A percentile compares a stretch with the other conserved stretches of the same genome.
Evolutionary conservation across 352 stramenopile species (phyloP).

Genomic region (Phytophthora fragariaefolia): DNA sequence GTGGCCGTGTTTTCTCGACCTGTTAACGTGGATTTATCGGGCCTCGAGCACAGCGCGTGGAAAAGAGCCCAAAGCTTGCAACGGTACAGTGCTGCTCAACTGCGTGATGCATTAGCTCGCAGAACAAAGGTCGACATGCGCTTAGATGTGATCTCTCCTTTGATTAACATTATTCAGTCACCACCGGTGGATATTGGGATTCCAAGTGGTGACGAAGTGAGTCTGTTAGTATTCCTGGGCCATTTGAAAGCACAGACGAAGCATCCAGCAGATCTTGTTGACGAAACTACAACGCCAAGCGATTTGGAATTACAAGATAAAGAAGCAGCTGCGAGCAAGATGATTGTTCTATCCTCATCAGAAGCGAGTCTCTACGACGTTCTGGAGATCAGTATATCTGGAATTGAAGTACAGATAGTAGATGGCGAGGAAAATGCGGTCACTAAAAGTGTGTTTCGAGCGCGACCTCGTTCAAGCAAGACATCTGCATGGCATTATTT

Average conservation of each 20-base stretch:
- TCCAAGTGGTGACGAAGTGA: slow-evolving; percentile 43
- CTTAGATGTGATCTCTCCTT: slow-evolving; percentile 81
- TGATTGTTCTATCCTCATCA: slow-evolving; percentile 22
- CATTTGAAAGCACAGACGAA: slow-evolving; percentile 76
- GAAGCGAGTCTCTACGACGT: slow-evolving; percentile 78
- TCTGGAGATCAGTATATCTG: slow-evolving; percentile 78
- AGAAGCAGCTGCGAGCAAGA: slow-evolving; percentile 16
- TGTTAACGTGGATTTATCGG: slow-evolving; percentile 77
- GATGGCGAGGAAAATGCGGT: slow-evolving; percentile 27
- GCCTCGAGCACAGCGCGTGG: slow-evolving; percentile 76
- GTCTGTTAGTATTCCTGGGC: slow-evolving; percentile 75
- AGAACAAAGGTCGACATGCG: slow-evolving; percentile 78
- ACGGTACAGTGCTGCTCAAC: slow-evolving; percentile 77
- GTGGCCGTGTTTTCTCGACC: slow-evolving; percentile 76
- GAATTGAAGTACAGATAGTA: slow-evolving; percentile 79
- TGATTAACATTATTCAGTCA: slow-evolving; percentile 77
- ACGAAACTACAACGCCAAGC: slow-evolving; percentile 18
- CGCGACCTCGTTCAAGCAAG: slow-evolving; percentile 18
- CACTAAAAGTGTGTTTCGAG: slow-evolving; percentile 27
- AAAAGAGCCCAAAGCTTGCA: slow-evolving; percentile 76
- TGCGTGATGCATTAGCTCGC: slow-evolving; percentile 69
- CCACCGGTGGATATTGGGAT: slow-evolving; percentile 28
- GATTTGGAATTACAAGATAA: slow-evolving; percentile 5
- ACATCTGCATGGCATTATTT: slow-evolving; percentile 60
- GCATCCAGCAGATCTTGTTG: slow-evolving; percentile 31